Base-by-base conservation (phyloP, 1,284 basidiomycete species). In the Coniophora puteana region DNA sequence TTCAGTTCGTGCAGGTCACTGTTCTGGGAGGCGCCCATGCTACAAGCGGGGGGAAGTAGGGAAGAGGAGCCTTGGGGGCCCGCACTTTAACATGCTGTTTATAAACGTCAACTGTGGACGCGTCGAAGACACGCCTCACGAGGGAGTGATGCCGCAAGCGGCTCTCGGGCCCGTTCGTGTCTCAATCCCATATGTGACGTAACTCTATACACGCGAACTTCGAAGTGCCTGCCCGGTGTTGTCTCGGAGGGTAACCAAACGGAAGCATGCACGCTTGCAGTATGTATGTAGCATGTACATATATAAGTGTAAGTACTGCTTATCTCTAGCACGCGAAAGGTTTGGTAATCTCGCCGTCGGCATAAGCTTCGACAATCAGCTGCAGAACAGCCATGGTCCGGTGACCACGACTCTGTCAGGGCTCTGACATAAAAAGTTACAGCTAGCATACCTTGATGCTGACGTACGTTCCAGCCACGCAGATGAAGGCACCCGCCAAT, bases 1-100 rank as follows among this genome's bases (percentile, higher is more conserved):
- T 81, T 79, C 13, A 84, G 58, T 8, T 69, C 65, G 59, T 83
- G 66, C 26, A 69, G 57, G 13, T n/a, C n/a, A n/a, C n/a, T n/a
- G n/a, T n/a, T n/a, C n/a, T n/a, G n/a, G n/a, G n/a, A n/a, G n/a
- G n/a, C n/a, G n/a, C n/a, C n/a, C n/a, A n/a, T n/a, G n/a, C n/a
- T n/a, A n/a, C n/a, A n/a, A n/a, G n/a, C n/a, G n/a, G n/a, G n/a
- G n/a, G n/a, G n/a, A n/a, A n/a, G n/a, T n/a, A n/a, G n/a, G n/a
- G n/a, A n/a, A n/a, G n/a, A n/a, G n/a, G n/a, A n/a, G n/a, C n/a
- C n/a, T n/a, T n/a, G n/a, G n/a, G n/a, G n/a, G n/a, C n/a, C n/a
- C n/a, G n/a, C n/a, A n/a, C n/a, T n/a, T n/a, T n/a, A n/a, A n/a
- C n/a, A n/a, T n/a, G n/a, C n/a, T n/a, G n/a, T n/a, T n/a, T n/a